Evolutionary conservation across 176 grass and related monocot genomes (phyloP), one percentile per base, ranked within the genome.

Genomic region (Eragrostis curvula): DNA sequence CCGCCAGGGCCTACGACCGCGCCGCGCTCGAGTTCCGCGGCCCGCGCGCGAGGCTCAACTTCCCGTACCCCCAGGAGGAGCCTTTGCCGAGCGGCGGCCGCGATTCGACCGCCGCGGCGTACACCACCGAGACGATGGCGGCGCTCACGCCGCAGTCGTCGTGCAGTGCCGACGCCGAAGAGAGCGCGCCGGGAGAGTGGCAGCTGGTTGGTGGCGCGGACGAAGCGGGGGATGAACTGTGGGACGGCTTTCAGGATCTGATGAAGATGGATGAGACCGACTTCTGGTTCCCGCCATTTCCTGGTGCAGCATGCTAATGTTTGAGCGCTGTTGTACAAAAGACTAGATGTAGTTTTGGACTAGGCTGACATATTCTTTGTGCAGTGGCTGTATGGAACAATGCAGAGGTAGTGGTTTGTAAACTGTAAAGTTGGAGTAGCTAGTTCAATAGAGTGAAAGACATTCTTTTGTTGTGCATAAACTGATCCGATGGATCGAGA

Each of bases 1-100:
- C 94, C 2, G 87, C 92, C 12, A 65, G 85, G 78, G 94, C 94
- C 12, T 97, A 97, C 71, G 94, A 97, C 64, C 69, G 4, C 80
- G 89, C 92, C n/a, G 89, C 94, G 16, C n/a, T 94, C 81, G 89
- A 90, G 89, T 97, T 97, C 87, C 94, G 92, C n/a, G 94, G 94
- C 0, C 7, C 92, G 12, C 89, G 94, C 0, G 89, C 94, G 2
- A 94, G 60, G 85, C 87, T 92, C 73, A 97, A 97, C 23, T 98
- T 98, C 68, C 86, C 95, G 25, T 57, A 68, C 70, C 3, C 3
- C 32, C 82, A 82, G 0, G 80, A 79, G 0, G 87, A 89, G 28
- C 71, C 57, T n/a, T 42, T 51, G 82, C 66, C 29, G 64, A 13
- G 4, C 18, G 53, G 66, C 20, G 39, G 24, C 27, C 21, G 14